Evolutionary conservation across 495 filamentous ascomycete species (phyloP).

Genomic region (Cercophora newfieldiana): DNA sequence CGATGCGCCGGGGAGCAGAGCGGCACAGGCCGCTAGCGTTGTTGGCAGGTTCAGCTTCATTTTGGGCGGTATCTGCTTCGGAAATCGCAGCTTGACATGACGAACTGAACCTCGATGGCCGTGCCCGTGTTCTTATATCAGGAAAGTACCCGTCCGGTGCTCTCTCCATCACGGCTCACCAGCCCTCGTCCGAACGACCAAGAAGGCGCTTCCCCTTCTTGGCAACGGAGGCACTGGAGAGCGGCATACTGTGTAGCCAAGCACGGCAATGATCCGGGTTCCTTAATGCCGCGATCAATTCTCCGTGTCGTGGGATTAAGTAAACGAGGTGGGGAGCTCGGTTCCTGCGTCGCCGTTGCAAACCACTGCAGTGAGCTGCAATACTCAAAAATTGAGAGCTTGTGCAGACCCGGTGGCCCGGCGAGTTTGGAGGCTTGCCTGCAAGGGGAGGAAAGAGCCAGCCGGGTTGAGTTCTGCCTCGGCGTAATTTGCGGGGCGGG

Average conservation of each 20-base stretch:
- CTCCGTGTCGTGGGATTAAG: slow-evolving; percentile 2
- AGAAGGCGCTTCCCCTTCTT: neutral
- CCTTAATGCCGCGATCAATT: neutral
- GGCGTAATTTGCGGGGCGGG: slow-evolving; percentile 8
- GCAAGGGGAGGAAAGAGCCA: neutral
- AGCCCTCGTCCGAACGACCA: neutral
- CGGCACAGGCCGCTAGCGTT: slow-evolving; percentile 30
- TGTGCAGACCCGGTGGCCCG: neutral
- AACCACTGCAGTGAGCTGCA: neutral
- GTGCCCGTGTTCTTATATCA: neutral
- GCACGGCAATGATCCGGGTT: neutral
- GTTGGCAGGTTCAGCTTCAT: slow-evolving; percentile 32
- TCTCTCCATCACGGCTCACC: neutral
- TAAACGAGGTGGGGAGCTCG: neutral
- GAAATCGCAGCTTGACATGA: neutral
- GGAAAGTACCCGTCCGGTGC: neutral
- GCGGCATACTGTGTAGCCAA: neutral
- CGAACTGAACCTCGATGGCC: neutral
- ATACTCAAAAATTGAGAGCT: slow-evolving; percentile 7
- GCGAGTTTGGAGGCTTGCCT: neutral
- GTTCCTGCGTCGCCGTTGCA: neutral
- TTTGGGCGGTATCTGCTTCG: neutral
- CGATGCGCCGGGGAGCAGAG: slow-evolving; percentile 34
- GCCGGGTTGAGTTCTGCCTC: slow-evolving; percentile 13
- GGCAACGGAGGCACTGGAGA: neutral